These are phyloP conservation scores for Suillus decipiens DNA, from an alignment of 768 basidiomycete species.

Conservation along the genomic window DNA sequence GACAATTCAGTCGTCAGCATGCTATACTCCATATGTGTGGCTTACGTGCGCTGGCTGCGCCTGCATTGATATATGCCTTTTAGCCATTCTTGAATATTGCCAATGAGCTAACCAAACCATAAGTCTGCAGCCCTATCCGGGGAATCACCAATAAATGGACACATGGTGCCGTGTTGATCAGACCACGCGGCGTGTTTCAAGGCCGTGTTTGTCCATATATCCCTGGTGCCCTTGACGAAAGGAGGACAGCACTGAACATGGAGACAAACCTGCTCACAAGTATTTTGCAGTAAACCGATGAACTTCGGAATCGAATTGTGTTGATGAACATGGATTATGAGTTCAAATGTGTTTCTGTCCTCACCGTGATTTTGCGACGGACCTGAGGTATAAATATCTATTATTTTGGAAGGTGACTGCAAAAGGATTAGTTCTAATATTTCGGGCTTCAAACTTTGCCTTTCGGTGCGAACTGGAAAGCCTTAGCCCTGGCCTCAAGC, in stretches of 20 bases:
- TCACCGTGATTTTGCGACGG: neutral
- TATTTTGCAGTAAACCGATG: neutral
- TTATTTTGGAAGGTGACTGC: neutral
- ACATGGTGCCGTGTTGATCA: neutral
- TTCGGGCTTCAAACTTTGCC: conserved; percentile 28
- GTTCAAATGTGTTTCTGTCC: neutral
- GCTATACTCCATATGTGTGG: neutral
- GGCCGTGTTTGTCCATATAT: neutral
- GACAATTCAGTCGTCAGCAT: neutral
- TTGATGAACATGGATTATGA: neutral
- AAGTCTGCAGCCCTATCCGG: neutral
- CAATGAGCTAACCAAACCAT: neutral
- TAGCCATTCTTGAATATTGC: no score
- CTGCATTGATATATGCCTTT: neutral
- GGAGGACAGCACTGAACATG: neutral
- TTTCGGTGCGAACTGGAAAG: conserved; percentile 43
- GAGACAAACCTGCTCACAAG: neutral
- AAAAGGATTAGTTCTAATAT: neutral
- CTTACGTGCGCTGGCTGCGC: neutral
- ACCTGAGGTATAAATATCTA: neutral
- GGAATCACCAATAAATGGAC: neutral
- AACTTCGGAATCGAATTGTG: neutral
- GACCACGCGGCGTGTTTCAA: neutral
- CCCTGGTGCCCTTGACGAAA: neutral
- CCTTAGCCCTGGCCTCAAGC: conserved; percentile 44